Evolutionary conservation across 805 yeast species (phyloP).

Genomic region (Pachysolen tannophilus): DNA sequence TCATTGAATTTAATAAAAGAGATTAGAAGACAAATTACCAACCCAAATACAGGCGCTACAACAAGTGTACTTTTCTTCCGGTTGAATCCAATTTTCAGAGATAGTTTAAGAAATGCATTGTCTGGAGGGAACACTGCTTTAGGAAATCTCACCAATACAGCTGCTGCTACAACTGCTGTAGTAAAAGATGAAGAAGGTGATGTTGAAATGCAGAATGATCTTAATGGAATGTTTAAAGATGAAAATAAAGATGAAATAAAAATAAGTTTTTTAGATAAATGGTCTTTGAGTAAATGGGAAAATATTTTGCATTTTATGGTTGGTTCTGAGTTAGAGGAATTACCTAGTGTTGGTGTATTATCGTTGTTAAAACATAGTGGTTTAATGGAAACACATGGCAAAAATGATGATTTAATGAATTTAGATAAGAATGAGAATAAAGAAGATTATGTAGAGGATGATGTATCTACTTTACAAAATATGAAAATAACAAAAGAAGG

Average conservation of each 20-base stretch:
- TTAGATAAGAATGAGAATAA: not conserved
- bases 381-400: constrained; percentile 60
- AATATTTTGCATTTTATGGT: constrained; percentile 95
- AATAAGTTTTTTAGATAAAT: constrained; percentile 61
- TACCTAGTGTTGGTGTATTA: constrained; percentile 79
- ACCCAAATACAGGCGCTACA: constrained; percentile 26
- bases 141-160: constrained; percentile 39
- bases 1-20: constrained; percentile 71
- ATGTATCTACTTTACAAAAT: constrained; percentile 17
- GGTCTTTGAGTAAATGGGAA: constrained; percentile 90
- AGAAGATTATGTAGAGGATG: not conserved
- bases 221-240: constrained; percentile 13
- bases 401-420: constrained; percentile 5
- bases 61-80: constrained; percentile 28
- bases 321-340: constrained; percentile 65
- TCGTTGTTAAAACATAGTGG: constrained; percentile 72
- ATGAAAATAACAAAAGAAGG: constrained; percentile 83
- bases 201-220: constrained; percentile 1
- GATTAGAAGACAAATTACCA: constrained; percentile 22
- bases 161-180: not conserved
- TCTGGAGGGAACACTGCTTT: constrained; percentile 71
- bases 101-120: constrained; percentile 71
- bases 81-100: constrained; percentile 66
- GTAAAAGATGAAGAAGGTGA: not conserved
- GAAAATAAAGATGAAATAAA: constrained; percentile 51